These are phyloP conservation scores for Ogataea nakhonphanomensis DNA, from an alignment of 805 yeast genomes.

Conservation along the genomic window DNA sequence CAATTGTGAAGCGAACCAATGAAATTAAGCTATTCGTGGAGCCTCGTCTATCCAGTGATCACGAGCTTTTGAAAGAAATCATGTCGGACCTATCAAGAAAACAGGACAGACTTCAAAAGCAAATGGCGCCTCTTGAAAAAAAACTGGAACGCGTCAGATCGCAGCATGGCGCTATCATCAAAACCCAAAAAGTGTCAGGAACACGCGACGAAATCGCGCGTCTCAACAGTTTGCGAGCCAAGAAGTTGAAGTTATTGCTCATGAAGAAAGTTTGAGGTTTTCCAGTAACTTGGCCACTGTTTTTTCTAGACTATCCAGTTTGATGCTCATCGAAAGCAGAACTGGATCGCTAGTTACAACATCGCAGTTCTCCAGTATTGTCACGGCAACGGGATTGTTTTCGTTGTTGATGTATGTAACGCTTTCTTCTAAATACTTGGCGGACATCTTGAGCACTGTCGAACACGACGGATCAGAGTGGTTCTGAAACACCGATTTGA, in stretches of 20 bases:
- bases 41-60: conserved; percentile 39
- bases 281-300: conserved; percentile 34
- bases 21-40: conserved; percentile 36
- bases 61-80: conserved; percentile 28
- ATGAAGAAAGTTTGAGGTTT: conserved; percentile 18
- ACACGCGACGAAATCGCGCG: conserved; percentile 22
- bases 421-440: conserved; percentile 58
- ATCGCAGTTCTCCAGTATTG: conserved; percentile 55
- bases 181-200: conserved; percentile 25
- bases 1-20: conserved; percentile 39
- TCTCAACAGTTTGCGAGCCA: conserved; percentile 19
- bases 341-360: conserved; percentile 68
- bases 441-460: conserved; percentile 36
- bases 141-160: conserved; percentile 38
- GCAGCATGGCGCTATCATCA: conserved; percentile 40
- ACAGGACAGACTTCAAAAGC: conserved; percentile 34
- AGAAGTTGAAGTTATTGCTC: conserved; percentile 12
- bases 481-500: conserved; percentile 25
- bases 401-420: conserved; percentile 50
- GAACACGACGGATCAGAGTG: conserved; percentile 31
- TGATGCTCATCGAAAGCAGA: conserved; percentile 57
- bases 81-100: conserved; percentile 35
- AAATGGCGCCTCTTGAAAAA: conserved; percentile 14
- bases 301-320: conserved; percentile 59
- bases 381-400: conserved; percentile 45